These are phyloP conservation scores for Fusarium neocosmosporiellum DNA, from an alignment of 2,329 filamentous ascomycete genomes.

Conservation along the genomic window DNA sequence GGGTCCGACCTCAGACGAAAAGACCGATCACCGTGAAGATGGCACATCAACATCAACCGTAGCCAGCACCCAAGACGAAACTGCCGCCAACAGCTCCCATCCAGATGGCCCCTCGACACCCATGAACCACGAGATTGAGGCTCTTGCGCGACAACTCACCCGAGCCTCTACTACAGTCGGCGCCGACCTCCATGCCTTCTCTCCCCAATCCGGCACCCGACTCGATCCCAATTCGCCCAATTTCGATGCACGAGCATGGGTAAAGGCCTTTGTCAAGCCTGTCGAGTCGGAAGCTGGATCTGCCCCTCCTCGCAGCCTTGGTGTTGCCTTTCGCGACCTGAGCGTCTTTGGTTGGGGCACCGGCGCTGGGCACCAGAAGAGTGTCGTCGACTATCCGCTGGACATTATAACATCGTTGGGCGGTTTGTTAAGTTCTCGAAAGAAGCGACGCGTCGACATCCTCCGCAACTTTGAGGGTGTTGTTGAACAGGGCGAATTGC, in stretches of 20 bases:
- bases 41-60: slow-evolving; percentile 11
- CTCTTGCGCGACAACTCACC: slow-evolving; percentile 24
- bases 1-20: background rate
- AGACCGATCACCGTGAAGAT: background rate
- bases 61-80: background rate
- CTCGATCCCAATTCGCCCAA: slow-evolving; percentile 40
- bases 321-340: slow-evolving; percentile 43
- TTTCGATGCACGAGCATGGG: slow-evolving; percentile 43
- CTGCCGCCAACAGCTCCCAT: background rate
- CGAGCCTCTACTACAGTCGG: slow-evolving; percentile 19
- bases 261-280: slow-evolving; percentile 40
- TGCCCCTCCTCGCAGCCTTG: slow-evolving; percentile 37
- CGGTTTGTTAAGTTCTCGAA: background rate
- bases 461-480: slow-evolving; percentile 44
- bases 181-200: slow-evolving; percentile 29
- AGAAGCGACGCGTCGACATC: slow-evolving; percentile 41
- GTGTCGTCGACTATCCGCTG: slow-evolving; percentile 34
- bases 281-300: slow-evolving; percentile 41
- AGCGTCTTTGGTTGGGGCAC: slow-evolving; percentile 42
- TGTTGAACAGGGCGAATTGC: slow-evolving; percentile 43
- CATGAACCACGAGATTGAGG: slow-evolving; percentile 10
- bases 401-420: slow-evolving; percentile 13
- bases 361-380: slow-evolving; percentile 39
- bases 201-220: slow-evolving; percentile 29
- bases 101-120: background rate